Percentiles rank a stretch among this genome's conserved stretches.
These are phyloP conservation scores for Erythrobasidium hasegawianum DNA, from an alignment of 1,284 basidiomycete species.

Conservation along the genomic window DNA sequence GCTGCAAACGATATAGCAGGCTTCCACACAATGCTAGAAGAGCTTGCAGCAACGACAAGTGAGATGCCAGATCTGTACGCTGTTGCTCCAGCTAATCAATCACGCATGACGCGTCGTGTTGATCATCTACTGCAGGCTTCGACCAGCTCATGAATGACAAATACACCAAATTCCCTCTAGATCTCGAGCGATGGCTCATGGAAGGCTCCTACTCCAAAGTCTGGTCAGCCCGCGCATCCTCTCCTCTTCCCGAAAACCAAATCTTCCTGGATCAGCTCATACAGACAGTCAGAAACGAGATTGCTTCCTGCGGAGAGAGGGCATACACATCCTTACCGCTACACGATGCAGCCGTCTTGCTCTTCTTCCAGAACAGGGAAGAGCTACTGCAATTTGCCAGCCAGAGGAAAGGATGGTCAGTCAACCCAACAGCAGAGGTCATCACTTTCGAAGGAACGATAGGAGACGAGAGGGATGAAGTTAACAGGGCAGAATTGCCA, in stretches of 20 bases:
- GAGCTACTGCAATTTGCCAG: constrained; percentile 74
- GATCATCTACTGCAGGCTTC: background rate
- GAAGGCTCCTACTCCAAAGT: constrained; percentile 98
- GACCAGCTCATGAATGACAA: constrained; percentile 22
- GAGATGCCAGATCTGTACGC: no score
- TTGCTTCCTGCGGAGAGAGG: constrained; percentile 85
- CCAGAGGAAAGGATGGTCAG: constrained; percentile 52
- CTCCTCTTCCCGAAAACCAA: constrained; percentile 67
- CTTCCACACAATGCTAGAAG: constrained; percentile 97
- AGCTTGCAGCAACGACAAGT: constrained; percentile 54
- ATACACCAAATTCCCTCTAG: constrained; percentile 46
- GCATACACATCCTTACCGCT: constrained; percentile 83
- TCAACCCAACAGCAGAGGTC: constrained; percentile 48
- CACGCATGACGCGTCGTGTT: background rate
- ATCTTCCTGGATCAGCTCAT: constrained; percentile 86
- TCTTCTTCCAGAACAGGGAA: constrained; percentile 77
- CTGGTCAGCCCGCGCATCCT: constrained; percentile 77
- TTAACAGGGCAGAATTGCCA: constrained; percentile 74
- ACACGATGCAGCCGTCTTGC: constrained; percentile 77
- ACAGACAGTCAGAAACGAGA: constrained; percentile 90
- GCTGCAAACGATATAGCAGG: constrained; percentile 95
- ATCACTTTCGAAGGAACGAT: constrained; percentile 53
- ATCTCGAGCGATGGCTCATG: constrained; percentile 89
- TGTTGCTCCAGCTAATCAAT: no score
- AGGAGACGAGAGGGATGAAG: constrained; percentile 64